These are phyloP conservation scores for Aspergillus eucalypticola DNA, from an alignment of 2,329 filamentous ascomycete species.

Conservation along the genomic window DNA sequence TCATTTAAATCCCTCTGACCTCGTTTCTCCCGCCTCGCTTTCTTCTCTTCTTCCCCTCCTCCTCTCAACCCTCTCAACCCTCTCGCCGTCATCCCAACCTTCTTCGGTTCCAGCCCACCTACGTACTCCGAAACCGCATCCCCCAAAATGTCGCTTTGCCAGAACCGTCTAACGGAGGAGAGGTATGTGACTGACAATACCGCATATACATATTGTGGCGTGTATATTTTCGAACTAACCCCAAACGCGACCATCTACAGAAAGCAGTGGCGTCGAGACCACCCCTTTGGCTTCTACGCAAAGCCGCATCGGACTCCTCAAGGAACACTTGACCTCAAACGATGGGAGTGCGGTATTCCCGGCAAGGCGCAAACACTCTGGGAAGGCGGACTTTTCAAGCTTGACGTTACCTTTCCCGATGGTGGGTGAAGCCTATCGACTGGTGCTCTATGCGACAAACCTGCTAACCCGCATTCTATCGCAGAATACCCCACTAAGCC, in stretches of 20 bases:
- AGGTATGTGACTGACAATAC: constrained; percentile 56
- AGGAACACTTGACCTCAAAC: constrained; percentile 86
- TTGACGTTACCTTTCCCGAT: constrained; percentile 89
- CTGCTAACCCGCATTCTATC: constrained; percentile 18
- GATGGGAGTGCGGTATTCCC: constrained; percentile 94
- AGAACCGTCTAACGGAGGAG: constrained; percentile 85
- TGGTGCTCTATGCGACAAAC: neutral
- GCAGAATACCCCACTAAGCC: constrained; percentile 97
- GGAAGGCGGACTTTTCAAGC: constrained; percentile 96
- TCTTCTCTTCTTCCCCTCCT: neutral
- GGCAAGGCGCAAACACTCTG: constrained; percentile 96
- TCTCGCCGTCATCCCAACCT: neutral
- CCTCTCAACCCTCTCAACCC: neutral
- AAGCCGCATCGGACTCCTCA: constrained; percentile 77
- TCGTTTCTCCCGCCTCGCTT: constrained; percentile 6
- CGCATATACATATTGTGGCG: neutral
- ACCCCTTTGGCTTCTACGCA: constrained; percentile 96
- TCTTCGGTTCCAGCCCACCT: neutral
- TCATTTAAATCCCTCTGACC: neutral
- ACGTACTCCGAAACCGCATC: constrained; percentile 50
- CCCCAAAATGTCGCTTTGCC: constrained; percentile 84
- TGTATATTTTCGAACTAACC: constrained; percentile 6
- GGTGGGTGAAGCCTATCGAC: constrained; percentile 56
- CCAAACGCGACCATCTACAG: constrained; percentile 48
- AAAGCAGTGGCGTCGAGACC: constrained; percentile 95